A percentile compares a stretch with the other conserved stretches of the same genome.
phyloP scores from a whole-genome alignment of 1,284 basidiomycete genomes.

The Rhodotorula sp. region DNA sequence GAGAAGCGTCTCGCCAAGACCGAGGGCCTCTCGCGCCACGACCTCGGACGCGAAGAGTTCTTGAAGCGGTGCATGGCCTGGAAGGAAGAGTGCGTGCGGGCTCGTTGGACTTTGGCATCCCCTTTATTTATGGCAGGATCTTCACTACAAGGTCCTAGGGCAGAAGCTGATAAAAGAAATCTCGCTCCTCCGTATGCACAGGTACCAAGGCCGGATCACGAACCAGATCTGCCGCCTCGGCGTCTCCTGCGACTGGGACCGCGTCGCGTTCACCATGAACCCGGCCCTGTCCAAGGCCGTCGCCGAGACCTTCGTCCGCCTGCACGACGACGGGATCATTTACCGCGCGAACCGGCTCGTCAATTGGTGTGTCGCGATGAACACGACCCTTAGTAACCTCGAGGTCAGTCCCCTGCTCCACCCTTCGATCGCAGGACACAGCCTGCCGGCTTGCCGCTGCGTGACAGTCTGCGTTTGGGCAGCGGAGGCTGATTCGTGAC shows the following conservation, averaged over 20 bases:
- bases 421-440: not conserved
- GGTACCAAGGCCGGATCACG: constrained; percentile 87
- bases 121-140: constrained; percentile 49
- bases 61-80: constrained; percentile 89
- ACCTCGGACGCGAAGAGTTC: constrained; percentile 91
- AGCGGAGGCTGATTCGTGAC: not conserved
- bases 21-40: constrained; percentile 80
- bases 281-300: constrained; percentile 83
- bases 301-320: constrained; percentile 81
- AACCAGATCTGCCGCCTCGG: constrained; percentile 86
- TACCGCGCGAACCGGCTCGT: constrained; percentile 97
- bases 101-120: constrained; percentile 48
- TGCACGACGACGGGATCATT: constrained; percentile 90
- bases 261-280: constrained; percentile 94
- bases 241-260: constrained; percentile 90
- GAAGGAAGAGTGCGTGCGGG: constrained; percentile 80
- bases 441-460: not conserved
- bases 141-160: not conserved
- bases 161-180: not conserved
- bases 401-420: constrained; percentile 59
- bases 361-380: constrained; percentile 96
- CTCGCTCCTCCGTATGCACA: constrained; percentile 44
- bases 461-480: not conserved
- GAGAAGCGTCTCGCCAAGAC: constrained; percentile 87
- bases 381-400: constrained; percentile 94